Percentiles rank a stretch among this genome's conserved stretches.
Evolutionary conservation across 2,329 filamentous ascomycete genomes (phyloP).

Genomic region (Botrytis cinerea): DNA sequence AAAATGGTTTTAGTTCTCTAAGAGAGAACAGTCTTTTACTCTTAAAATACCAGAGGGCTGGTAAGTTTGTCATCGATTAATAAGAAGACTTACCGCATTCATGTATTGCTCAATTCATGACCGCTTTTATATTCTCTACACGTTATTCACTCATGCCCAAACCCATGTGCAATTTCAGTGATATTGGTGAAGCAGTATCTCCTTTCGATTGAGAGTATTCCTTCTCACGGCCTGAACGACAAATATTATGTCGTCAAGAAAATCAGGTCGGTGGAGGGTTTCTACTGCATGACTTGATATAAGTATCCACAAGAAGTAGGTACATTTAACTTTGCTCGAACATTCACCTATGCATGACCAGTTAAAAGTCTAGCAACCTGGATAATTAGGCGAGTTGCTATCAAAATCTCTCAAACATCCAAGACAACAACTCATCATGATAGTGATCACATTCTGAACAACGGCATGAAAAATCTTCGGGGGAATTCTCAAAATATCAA

Average conservation of each 20-base stretch:
- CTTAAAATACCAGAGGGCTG: background rate
- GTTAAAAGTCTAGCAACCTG: background rate
- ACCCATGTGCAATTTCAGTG: background rate
- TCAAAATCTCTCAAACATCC: background rate
- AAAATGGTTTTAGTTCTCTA: background rate
- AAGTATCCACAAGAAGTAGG: background rate
- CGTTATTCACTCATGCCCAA: background rate
- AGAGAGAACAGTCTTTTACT: background rate
- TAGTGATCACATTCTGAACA: background rate
- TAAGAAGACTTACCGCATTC: background rate
- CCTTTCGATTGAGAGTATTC: background rate
- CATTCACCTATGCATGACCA: background rate
- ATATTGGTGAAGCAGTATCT: background rate
- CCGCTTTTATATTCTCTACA: background rate
- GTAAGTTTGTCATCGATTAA: background rate
- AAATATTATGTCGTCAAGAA: background rate
- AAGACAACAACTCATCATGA: background rate
- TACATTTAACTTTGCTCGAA: background rate
- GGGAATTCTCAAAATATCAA: background rate
- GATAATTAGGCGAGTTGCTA: background rate
- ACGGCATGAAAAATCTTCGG: background rate
- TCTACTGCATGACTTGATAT: background rate
- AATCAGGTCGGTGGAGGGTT: background rate
- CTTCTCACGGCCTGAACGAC: background rate
- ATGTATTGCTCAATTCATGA: background rate